These are phyloP conservation scores for Fraxinus floribunda DNA, from an alignment of 305 asterid species.

Conservation along the genomic window DNA sequence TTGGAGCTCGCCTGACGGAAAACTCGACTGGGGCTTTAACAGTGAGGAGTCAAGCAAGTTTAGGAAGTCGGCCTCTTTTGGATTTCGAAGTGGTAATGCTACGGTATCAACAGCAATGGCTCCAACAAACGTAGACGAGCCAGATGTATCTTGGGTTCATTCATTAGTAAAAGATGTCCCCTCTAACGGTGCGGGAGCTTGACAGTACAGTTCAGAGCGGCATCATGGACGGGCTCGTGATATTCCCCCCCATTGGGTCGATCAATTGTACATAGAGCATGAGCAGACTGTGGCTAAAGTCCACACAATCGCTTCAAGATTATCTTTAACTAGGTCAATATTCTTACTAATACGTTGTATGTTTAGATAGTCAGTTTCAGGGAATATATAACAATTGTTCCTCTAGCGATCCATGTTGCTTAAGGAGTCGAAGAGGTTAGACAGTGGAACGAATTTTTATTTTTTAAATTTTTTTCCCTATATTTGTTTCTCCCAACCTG, in stretches of 20 bases:
- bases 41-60: too few species aligned
- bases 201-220: constrained; percentile 35
- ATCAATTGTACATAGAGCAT: constrained; percentile 78
- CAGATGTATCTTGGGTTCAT: constrained; percentile 51
- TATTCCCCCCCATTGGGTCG: constrained; percentile 40
- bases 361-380: not conserved
- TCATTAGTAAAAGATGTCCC: constrained; percentile 48
- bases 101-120: too few species aligned
- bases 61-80: too few species aligned
- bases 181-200: constrained; percentile 24
- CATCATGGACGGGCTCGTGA: constrained; percentile 29
- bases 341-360: constrained; percentile 14
- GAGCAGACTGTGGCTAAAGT: constrained; percentile 56
- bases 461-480: not conserved
- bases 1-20: too few species aligned
- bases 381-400: not conserved
- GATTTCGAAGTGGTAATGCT: too few species aligned
- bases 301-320: constrained; percentile 5
- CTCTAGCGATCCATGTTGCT: not conserved
- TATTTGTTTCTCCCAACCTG: not conserved
- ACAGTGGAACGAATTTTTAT: not conserved
- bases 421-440: not conserved
- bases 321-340: not conserved
- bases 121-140: constrained; percentile 14
- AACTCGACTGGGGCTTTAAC: too few species aligned